phyloP scores from a whole-genome alignment of 2,329 filamentous ascomycete genomes.

The Monilinia fructigena region DNA sequence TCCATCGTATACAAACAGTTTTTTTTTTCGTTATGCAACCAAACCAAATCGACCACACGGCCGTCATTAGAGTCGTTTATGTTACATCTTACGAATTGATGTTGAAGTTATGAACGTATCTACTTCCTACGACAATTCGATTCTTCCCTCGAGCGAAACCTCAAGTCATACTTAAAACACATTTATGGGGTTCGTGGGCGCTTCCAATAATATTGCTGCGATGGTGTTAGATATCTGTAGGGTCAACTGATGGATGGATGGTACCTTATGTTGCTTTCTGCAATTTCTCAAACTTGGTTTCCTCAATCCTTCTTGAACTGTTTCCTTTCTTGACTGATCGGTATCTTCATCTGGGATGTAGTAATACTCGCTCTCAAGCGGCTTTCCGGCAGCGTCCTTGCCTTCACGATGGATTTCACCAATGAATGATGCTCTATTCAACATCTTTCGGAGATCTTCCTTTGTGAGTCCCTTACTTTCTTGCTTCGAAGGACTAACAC shows the following conservation, averaged over 20 bases:
- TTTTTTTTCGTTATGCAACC: constrained; percentile 21
- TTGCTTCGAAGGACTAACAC: constrained; percentile 31
- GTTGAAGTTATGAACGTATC: constrained; percentile 12
- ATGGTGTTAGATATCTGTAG: constrained; percentile 15
- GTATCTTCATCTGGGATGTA: constrained; percentile 86
- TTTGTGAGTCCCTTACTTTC: constrained; percentile 52
- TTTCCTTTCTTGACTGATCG: constrained; percentile 73
- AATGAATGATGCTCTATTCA: constrained; percentile 74
- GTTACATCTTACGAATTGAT: constrained; percentile 7
- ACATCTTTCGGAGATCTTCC: constrained; percentile 65
- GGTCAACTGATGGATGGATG: constrained; percentile 32
- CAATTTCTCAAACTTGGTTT: constrained; percentile 88
- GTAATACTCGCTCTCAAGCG: constrained; percentile 94
- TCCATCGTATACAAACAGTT: constrained; percentile 28
- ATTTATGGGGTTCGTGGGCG: constrained; percentile 54
- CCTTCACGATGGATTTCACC: constrained; percentile 87
- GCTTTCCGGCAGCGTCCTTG: constrained; percentile 93
- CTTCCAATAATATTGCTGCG: constrained; percentile 68
- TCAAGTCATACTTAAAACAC: constrained; percentile 38
- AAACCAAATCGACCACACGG: constrained; percentile 7
- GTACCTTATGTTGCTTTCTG: constrained; percentile 95
- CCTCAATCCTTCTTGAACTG: constrained; percentile 80
- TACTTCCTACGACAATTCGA: constrained; percentile 13
- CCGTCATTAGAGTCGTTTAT: constrained; percentile 18
- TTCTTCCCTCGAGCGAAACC: constrained; percentile 7